Base-by-base conservation (phyloP, 108 stramenopile species). In the Ochromonas danica region DNA sequence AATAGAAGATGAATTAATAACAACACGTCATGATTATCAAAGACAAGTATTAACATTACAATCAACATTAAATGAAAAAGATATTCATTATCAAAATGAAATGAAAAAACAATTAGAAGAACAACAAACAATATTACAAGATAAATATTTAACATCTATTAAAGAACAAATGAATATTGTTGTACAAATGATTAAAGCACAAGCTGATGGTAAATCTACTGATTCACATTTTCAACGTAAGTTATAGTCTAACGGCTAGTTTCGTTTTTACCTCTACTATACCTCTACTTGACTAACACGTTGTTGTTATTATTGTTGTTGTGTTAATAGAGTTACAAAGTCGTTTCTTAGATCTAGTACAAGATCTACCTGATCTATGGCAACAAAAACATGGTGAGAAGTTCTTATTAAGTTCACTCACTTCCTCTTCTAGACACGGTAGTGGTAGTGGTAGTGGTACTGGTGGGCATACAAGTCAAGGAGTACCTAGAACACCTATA, bases 301-400 rank as follows among this genome's bases (percentile, higher is more conserved):
- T n/a, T n/a, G n/a, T n/a, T n/a, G n/a, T n/a, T n/a, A n/a, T n/a
- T n/a, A n/a, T n/a, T n/a, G n/a, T n/a, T n/a, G n/a, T n/a, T n/a
- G n/a, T n/a, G n/a, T n/a, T n/a, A n/a, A n/a, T 35, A 67, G 63
- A 67, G 6, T 33, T 67, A 10, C 63, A 67, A 25, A 67, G 31
- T 36, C 17, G 31, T 22, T 67, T 67, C 31, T 14, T 67, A 25
- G 17, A 22, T 67, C 25, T 67, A 36, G 63, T 67, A 31, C 63
- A 67, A 67, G 63, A 67, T 67, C 25, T 67, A 36, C 63, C 63
- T 28, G 63, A 67, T 22, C 35, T 67, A 33, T 67, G 63, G 63
- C 3, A 67, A 25, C 63, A 67, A 67, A 28, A 36, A 35, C 63
- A 67, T 36, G 63, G 63, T 67, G 35, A 35, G 3, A 6, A 31